phyloP scores from a whole-genome alignment of 2,329 filamentous ascomycete genomes.

The Aspergillus awamori region DNA sequence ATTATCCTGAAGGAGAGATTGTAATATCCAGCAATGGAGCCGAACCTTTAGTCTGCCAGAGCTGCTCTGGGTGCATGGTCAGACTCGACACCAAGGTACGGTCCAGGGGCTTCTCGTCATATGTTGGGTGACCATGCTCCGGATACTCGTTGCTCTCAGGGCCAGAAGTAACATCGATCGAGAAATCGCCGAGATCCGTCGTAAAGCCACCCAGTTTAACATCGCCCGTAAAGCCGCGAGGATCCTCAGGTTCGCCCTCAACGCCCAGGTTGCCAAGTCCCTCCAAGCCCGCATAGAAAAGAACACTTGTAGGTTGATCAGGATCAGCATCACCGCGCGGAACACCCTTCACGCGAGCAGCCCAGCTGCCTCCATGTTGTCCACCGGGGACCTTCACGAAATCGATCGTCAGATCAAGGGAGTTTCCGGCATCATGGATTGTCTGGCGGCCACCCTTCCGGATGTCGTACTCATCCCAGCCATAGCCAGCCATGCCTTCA shows the following conservation, averaged over 20 bases:
- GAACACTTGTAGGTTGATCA: conserved; percentile 72
- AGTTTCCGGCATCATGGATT: conserved; percentile 87
- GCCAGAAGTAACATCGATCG: conserved; percentile 74
- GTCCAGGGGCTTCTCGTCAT: conserved; percentile 70
- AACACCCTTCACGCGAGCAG: conserved; percentile 79
- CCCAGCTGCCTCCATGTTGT: conserved; percentile 86
- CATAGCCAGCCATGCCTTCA: conserved; percentile 91
- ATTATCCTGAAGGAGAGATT: neutral
- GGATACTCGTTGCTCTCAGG: conserved; percentile 63
- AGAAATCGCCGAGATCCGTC: conserved; percentile 74
- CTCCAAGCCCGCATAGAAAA: conserved; percentile 83
- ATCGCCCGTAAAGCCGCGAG: conserved; percentile 59
- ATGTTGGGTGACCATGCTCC: conserved; percentile 62
- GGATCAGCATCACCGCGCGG: conserved; percentile 69
- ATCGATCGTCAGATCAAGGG: conserved; percentile 85
- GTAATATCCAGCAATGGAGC: conserved; percentile 8
- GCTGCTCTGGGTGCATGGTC: conserved; percentile 64
- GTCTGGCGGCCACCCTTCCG: conserved; percentile 83
- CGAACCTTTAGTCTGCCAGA: conserved; percentile 82
- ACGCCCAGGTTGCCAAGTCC: conserved; percentile 70
- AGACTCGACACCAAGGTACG: conserved; percentile 75
- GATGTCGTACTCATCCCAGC: conserved; percentile 96
- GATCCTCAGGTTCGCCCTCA: conserved; percentile 53
- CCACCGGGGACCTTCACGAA: conserved; percentile 93
- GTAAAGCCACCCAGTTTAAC: conserved; percentile 73